Evolutionary conservation across 1,284 basidiomycete species (phyloP), one percentile per base, ranked within the genome.

Genomic region (Heterobasidion occidentale): DNA sequence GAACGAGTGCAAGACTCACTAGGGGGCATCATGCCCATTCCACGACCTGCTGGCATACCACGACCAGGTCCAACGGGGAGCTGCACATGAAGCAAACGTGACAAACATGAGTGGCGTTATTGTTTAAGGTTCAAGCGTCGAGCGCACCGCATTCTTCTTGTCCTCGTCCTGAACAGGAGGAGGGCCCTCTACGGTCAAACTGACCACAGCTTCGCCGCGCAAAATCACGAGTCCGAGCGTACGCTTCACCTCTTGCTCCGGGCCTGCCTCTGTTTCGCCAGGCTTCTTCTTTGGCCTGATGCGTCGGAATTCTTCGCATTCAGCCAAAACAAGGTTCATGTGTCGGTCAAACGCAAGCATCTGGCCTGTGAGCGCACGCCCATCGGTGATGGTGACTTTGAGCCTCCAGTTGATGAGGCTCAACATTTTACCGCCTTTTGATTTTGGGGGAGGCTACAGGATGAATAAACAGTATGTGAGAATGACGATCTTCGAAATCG

Each of bases 331-430:
- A 64, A 99, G 81, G 76, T 99, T 99, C 96, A 99, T 99, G 76
- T 99, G 97, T 67, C 92, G 89, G 78, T 99, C 97, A 70, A 98
- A 99, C 53, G 97, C 97, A 68, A 99, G 88, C 90, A 99, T 96
- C 75, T 98, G 97, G 51, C 97, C 97, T 48, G 92, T 93, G 65
- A 99, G 79, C 58, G 92, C 84, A 68, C 97, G 90, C 58, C 94
- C 94, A 74, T 99, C 97, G 84, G 97, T 98, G 74, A 99, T 88
- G 56, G 95, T 98, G 61, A 99, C 88, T 75, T 93, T 95, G 65
- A 99, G 83, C 70, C 96, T 83, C 88, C 96, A 98, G 77, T 98
- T 96, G 78, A 99, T 87, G 74, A 99, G 88, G 70, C 88, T 78
- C 74, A 98, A 88, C 94, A 99, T 98, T 79, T 96, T 96, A 72